Base-by-base conservation (phyloP, 495 filamentous ascomycete genomes). In the Penicillium roqueforti region DNA sequence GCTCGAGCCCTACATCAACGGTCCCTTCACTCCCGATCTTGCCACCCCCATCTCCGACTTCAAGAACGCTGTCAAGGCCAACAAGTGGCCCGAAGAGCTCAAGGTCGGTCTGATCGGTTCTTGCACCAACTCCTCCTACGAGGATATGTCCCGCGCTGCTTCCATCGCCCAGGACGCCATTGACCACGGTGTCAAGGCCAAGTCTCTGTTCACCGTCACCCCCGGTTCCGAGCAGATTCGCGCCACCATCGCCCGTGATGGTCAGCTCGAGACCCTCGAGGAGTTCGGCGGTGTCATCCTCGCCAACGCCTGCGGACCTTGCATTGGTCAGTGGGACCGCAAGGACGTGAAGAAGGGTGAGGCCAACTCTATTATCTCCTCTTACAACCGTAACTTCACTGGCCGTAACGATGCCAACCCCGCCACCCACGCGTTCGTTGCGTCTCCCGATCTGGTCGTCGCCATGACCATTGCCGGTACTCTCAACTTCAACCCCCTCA, bases 381-480 rank as follows among this genome's bases (percentile, higher is more conserved):
- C 91, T 38, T 93, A 96, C 83, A 96, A 95, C 84, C 91, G 93
- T 76, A 99, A 99, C 84, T 99, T 99, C 80, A 97, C 92, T 62
- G 93, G 93, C 60, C 91, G 93, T 75, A 98, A 98, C 76, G 93
- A 98, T 65, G 93, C 92, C 62, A 99, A 99, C 82, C 95, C 93
- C 38, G 91, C 93, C 45, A 99, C 93, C 55, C 93, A 97, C 79
- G 87, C 92, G 56, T 99, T 99, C 75, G 95, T 99, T 62, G 86
- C 93, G 63, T 97, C 95, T n/a, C 93, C 93, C 57, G 93, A 99
- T 74, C 80, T 99, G 45, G 91, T 96, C 52, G 89, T 95, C 38
- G 93, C 93, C 61, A 76, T 98, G 82, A 85, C 87, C 59, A 80
- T 96, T 69, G 93, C 93, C 55, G 93, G 93, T 60, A 83, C 84